phyloP scores from a whole-genome alignment of 345 rosid genomes.

The Gossypium thurberi region DNA sequence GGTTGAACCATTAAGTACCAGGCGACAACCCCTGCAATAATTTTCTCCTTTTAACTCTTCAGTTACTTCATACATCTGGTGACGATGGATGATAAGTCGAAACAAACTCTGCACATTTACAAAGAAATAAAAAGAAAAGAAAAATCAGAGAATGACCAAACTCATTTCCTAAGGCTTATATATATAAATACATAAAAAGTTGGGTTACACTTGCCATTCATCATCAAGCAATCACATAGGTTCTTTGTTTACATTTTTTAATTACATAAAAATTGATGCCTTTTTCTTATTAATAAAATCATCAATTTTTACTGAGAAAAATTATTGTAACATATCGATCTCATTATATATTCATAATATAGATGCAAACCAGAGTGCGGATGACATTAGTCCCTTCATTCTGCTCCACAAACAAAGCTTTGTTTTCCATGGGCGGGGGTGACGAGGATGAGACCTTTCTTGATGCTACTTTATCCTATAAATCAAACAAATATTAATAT shows the following conservation, averaged over 20 bases:
- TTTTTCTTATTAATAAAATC: no score
- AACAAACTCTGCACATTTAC: not conserved
- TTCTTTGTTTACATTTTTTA: no score
- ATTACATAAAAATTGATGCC: no score
- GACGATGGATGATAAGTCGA: not conserved
- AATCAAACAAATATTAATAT: no score
- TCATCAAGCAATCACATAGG: no score
- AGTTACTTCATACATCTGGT: not conserved
- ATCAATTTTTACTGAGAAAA: no score
- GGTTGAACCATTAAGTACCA: not conserved
- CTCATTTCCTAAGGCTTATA: no score
- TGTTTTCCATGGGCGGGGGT: not conserved
- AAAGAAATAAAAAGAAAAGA: not conserved
- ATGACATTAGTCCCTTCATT: not conserved
- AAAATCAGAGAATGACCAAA: not conserved
- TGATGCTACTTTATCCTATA: not conserved
- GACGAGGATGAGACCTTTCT: not conserved
- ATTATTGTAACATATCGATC: no score
- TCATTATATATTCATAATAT: not conserved
- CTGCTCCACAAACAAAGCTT: not conserved
- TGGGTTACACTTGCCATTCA: no score
- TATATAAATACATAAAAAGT: no score
- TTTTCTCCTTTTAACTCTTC: not conserved
- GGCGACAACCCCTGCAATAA: not conserved
- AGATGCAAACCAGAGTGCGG: not conserved